Evolutionary conservation across 192 early-diverging fungal genomes (phyloP).

Genomic region (Coemansia sp.): DNA sequence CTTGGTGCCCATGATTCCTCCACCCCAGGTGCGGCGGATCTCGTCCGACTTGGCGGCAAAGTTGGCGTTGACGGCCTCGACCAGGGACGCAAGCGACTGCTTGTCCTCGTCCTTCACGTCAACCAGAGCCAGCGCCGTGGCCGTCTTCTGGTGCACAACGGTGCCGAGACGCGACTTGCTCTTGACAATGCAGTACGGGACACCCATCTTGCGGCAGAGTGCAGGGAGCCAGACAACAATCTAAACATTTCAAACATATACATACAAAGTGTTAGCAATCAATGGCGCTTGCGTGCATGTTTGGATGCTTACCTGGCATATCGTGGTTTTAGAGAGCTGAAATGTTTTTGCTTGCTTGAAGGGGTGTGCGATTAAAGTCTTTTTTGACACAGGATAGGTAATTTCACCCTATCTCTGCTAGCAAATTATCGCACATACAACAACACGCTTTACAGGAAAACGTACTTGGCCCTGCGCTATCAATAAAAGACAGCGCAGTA

Average conservation of each 20-base stretch:
- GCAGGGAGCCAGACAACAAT: slow-evolving; percentile 98
- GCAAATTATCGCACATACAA: no score
- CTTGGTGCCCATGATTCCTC: slow-evolving; percentile 96
- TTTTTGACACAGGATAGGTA: no score
- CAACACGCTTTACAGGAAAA: no score
- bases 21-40: slow-evolving; percentile 93
- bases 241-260: slow-evolving; percentile 15
- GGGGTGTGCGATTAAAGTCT: no score
- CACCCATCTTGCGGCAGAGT: slow-evolving; percentile 99
- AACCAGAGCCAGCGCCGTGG: slow-evolving; percentile 92
- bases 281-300: neutral
- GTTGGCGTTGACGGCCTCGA: slow-evolving; percentile 92
- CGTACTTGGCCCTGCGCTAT: no score
- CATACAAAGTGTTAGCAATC: no score
- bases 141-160: slow-evolving; percentile 99
- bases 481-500: no score
- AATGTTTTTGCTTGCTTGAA: no score
- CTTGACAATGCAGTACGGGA: slow-evolving; percentile 99
- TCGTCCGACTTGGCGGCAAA: slow-evolving; percentile 95
- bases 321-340: no score
- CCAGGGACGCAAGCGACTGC: slow-evolving; percentile 77
- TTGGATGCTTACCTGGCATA: neutral
- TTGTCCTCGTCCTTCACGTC: slow-evolving; percentile 97
- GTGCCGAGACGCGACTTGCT: slow-evolving; percentile 97
- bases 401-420: no score